Percentiles rank a stretch among this genome's conserved stretches.
phyloP scores from a whole-genome alignment of 768 basidiomycete genomes.

The Termitomyces sp. region DNA sequence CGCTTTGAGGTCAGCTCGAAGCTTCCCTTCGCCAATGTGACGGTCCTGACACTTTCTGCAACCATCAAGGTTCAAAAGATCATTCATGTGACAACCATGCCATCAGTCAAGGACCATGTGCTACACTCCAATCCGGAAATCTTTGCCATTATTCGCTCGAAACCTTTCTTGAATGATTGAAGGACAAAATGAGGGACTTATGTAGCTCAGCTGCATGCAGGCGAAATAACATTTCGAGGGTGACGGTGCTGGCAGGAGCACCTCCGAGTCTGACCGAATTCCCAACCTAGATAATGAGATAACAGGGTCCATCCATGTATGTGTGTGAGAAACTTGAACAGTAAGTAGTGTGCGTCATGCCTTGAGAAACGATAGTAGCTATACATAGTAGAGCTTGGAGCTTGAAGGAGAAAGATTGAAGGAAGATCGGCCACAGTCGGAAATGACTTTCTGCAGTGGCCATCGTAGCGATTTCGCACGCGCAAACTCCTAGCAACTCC shows the following conservation, averaged over 20 bases:
- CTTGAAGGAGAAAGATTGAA: slow-evolving; percentile 13
- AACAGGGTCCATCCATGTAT: neutral
- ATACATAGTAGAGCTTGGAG: neutral
- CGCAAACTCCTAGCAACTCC: neutral
- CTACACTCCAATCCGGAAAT: neutral
- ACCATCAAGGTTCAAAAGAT: neutral
- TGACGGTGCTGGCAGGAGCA: neutral
- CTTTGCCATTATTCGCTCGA: slow-evolving; percentile 1
- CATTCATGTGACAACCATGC: slow-evolving; percentile 6
- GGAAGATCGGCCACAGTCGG: neutral
- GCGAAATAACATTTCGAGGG: neutral
- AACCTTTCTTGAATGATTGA: neutral
- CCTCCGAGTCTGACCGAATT: neutral
- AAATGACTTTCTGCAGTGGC: neutral
- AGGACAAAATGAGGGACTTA: neutral
- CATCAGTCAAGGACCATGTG: neutral
- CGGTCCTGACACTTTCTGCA: neutral
- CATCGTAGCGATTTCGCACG: neutral
- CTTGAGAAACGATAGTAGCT: neutral
- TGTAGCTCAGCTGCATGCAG: neutral
- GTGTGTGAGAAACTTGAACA: slow-evolving; percentile 6
- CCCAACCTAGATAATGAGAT: slow-evolving; percentile 7
- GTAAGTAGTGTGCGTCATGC: neutral
- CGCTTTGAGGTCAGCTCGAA: neutral
- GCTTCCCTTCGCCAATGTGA: neutral